Evolutionary conservation across 208 protist species (phyloP), one percentile per base, ranked within the genome.

Genomic region (Trypanosoma theileri): DNA sequence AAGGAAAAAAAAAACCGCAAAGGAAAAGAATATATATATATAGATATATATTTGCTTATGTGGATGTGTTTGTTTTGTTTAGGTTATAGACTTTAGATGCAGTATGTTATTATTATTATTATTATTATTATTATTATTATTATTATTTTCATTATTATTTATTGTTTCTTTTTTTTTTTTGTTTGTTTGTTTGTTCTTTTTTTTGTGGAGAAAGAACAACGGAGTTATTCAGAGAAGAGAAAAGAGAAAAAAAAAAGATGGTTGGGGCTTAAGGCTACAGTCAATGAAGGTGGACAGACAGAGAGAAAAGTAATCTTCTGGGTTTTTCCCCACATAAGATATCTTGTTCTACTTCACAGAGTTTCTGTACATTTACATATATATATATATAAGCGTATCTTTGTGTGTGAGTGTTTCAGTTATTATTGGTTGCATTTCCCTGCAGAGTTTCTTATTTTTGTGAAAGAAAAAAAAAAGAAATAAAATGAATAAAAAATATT

Each of bases 171-270:
- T 35, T 35, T 35, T 35, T 35, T 35, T 35, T 35, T 35, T 35
- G 6, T 35, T 1, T 1, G 28, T 35, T 35, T 35, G 28, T 6
- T 56, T 24, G 1, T 56, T 48, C 11, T 3, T 48, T 48, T 48
- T 48, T 48, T 48, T 11, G 44, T 17, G 28, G 4, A 35, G 28
- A 35, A 35, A 35, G 28, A 35, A 35, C 28, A 35, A 35, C 1
- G 28, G 1, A 35, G 28, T 35, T 6, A 35, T 35, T 35, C 24
- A 31, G 51, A 56, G 51, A 31, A 56, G 24, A 22, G 51, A 7
- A 56, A 56, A 56, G n/a, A 56, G 10, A 24, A 56, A 56, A 56
- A 56, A 56, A 24, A 56, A 56, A 56, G 11, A 35, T n/a, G n/a
- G n/a, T n/a, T n/a, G 46, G 1, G 14, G 46, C 8, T 16, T 35